Evolutionary conservation across 2,329 filamentous ascomycete species (phyloP).

Genomic region (Sporothrix pseudoabietina): DNA sequence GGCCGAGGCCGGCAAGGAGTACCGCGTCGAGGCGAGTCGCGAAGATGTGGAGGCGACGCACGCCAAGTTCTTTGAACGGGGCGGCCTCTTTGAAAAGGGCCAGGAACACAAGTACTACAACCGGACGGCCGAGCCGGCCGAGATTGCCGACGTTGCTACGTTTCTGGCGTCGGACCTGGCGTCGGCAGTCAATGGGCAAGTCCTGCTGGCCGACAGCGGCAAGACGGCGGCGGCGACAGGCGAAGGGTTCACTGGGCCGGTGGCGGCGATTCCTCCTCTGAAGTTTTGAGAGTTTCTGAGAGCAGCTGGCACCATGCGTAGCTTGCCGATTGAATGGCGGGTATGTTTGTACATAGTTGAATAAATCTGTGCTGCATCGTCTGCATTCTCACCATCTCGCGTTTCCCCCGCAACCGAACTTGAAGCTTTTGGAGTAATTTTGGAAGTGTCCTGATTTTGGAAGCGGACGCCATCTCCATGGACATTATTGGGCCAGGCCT

Average conservation of each 20-base stretch:
- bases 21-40: background rate
- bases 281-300: background rate
- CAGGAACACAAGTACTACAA: conserved; percentile 1
- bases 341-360: background rate
- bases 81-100: background rate
- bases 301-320: no score
- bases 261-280: background rate
- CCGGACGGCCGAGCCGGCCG: conserved; percentile 1
- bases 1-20: background rate
- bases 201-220: conserved; percentile 1
- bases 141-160: background rate
- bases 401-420: background rate
- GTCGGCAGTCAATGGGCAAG: background rate
- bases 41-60: conserved; percentile 2
- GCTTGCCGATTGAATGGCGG: background rate
- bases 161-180: conserved; percentile 1
- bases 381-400: background rate
- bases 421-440: conserved; percentile 19
- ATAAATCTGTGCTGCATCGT: background rate
- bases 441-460: background rate
- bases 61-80: background rate
- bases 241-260: background rate
- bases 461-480: background rate
- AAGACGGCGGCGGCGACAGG: conserved; percentile 1
- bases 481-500: conserved; percentile 25